These are phyloP conservation scores for Diaporthe humulicola DNA, from an alignment of 2,329 filamentous ascomycete species.

Conservation along the genomic window DNA sequence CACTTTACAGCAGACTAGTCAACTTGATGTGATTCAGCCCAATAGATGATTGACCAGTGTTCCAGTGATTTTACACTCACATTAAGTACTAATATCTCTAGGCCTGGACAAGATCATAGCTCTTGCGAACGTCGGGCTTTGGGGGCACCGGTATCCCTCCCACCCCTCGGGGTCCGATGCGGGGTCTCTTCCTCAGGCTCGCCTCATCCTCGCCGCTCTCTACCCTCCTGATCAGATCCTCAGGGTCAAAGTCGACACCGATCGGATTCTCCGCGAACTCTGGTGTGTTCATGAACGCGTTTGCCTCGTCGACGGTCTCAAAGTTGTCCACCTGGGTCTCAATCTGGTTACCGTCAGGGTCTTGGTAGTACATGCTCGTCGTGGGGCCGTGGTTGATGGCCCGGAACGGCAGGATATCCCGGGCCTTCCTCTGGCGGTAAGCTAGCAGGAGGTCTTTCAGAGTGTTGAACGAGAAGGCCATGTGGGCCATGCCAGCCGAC, in stretches of 20 bases:
- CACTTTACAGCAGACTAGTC: neutral
- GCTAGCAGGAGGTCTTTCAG: slow-evolving; percentile 52
- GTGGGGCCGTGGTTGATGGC: slow-evolving; percentile 62
- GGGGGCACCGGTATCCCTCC: slow-evolving; percentile 2
- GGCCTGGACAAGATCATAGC: neutral
- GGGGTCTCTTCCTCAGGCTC: slow-evolving; percentile 17
- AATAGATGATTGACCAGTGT: no score
- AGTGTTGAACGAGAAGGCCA: slow-evolving; percentile 56
- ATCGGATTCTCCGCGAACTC: slow-evolving; percentile 56
- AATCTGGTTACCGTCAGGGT: slow-evolving; percentile 62
- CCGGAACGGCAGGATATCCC: slow-evolving; percentile 56
- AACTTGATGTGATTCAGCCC: no score
- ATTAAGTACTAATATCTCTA: neutral
- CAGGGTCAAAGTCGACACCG: slow-evolving; percentile 39
- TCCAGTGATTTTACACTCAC: no score
- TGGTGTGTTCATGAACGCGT: slow-evolving; percentile 52
- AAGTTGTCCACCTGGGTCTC: slow-evolving; percentile 63
- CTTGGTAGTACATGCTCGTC: slow-evolving; percentile 61
- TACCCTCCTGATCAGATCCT: slow-evolving; percentile 34
- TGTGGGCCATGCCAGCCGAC: slow-evolving; percentile 54
- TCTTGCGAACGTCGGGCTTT: slow-evolving; percentile 5
- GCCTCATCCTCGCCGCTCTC: neutral
- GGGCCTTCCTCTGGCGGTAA: slow-evolving; percentile 52
- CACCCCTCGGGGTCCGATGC: neutral
- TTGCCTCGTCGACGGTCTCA: slow-evolving; percentile 52